Base-by-base conservation (phyloP, 2,329 filamentous ascomycete species). In the Ophiocordyceps polyrhachis-furcata region DNA sequence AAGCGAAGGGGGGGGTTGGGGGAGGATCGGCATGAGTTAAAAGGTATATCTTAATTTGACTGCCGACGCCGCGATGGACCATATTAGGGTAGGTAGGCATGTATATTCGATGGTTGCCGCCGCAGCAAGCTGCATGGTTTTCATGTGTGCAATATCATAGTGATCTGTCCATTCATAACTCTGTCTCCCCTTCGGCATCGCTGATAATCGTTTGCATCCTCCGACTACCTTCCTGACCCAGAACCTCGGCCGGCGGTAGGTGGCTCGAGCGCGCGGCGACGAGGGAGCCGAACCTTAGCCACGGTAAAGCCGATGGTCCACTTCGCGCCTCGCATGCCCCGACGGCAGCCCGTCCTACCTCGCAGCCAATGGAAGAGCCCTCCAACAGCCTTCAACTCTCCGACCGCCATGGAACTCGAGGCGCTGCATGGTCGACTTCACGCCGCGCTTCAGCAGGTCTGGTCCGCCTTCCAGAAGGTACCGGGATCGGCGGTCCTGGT, bases 401-500 rank as follows among this genome's bases (percentile, higher is more conserved):
- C 20, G 29, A 28, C 19, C 28, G 29, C 37, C 29, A 82, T 82
- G 78, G 78, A 82, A 55, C 63, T 80, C 45, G 71, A 78, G 55
- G 71, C 76, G 55, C 66, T 74, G 31, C 74, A 79, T 55, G 62
- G 50, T 46, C 58, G 55, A 44, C 66, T 74, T 52, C 54, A 74
- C 49, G 64, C 70, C 47, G 59, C 67, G 47, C 70, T 71, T 51
- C 63, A 74, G 41, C 64, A 71, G 49, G 67, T 72, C 21, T 68
- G 69, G 44, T 67, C 76, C 47, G 72, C 79, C 47, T 93, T 98
- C 59, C 88, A 95, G 56, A 85, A 83, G 57, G 74, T 98, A 37
- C 93, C 91, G 28, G 91, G 91, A 44, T 96, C 89, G 28, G 84
- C 89, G 40, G 94, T 98, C 54, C 71, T 96, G 56, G 76, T 93